Evolutionary conservation across 2,329 filamentous ascomycete genomes (phyloP), one percentile per base, ranked within the genome.

Genomic region (Sporothrix luriei): DNA sequence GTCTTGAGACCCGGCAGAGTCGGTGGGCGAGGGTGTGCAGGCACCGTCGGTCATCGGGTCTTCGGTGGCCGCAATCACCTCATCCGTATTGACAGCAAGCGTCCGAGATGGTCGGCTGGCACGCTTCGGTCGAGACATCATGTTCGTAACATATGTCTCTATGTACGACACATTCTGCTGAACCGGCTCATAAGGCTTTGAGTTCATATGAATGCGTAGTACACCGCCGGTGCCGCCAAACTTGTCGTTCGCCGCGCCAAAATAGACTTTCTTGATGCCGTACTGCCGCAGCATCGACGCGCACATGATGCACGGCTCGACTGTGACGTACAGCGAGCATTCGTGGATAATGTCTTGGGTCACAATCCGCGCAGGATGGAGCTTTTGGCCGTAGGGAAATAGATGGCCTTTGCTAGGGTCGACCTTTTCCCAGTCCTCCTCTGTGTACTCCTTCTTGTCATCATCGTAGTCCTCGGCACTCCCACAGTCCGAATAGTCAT

Each of bases 301-400:
- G 78, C 95, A 99, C 95, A 99, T 99, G 81, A 99, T 93, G 79
- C 95, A 99, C 4, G 95, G 95, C 80, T 99, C 96, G 68, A 99
- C 94, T 0, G 95, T 99, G 64, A 99, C 95, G 79, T 99, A 99
- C 66, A 99, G 87, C 11, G 89, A 91, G 74, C 85, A 85, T 73
- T 94, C 87, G 51, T 83, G 83, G 74, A 98, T 84, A 72, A 94
- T 87, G 14, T 84, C 85, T 46, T 87, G 85, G 68, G 90, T 85
- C 73, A 95, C 85, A 67, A 84, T 84, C 26, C 85, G 80, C 2
- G 79, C 79, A 0, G 84, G 82, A 71, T 87, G 82, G 0, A 86
- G 80, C 76, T 87, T 88, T 74, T 88, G 85, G 4, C 86, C 86
- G 69, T 88, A 88, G 0, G 86, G 86, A 72, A 82, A 88, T n/a